phyloP scores from a whole-genome alignment of 176 grass and related monocot genomes.

The Oryza nivara region DNA sequence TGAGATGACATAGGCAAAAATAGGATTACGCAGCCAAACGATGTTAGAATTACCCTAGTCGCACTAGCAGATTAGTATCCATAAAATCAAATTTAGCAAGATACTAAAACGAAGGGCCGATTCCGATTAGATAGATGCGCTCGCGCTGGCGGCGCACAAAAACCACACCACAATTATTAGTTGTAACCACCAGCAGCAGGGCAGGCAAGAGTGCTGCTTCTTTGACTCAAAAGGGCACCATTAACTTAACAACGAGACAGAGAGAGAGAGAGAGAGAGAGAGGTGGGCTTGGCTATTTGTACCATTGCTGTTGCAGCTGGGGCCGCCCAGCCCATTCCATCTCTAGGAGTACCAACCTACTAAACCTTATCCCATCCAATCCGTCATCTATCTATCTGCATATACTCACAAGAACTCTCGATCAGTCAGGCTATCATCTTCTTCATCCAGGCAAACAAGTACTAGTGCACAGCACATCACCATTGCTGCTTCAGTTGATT shows the following conservation, averaged over 20 bases:
- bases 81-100: not conserved
- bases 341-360: not conserved
- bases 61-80: not conserved
- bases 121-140: not conserved
- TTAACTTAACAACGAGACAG: too few relatives aligned
- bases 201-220: not conserved
- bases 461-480: not conserved
- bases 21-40: not conserved
- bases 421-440: too few relatives aligned
- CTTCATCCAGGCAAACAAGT: too few relatives aligned
- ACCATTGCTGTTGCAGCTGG: not conserved
- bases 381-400: not conserved
- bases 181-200: not conserved
- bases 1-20: not conserved
- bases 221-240: not conserved
- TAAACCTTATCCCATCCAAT: conserved; percentile 3
- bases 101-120: not conserved
- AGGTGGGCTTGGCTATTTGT: too few relatives aligned
- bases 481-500: not conserved
- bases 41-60: too few relatives aligned
- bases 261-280: too few relatives aligned
- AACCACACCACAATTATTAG: conserved; percentile 1
- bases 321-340: not conserved
- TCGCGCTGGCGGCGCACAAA: conserved; percentile 1
- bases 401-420: not conserved